phyloP scores from a whole-genome alignment of 2,329 filamentous ascomycete species.

The Didymella exigua region DNA sequence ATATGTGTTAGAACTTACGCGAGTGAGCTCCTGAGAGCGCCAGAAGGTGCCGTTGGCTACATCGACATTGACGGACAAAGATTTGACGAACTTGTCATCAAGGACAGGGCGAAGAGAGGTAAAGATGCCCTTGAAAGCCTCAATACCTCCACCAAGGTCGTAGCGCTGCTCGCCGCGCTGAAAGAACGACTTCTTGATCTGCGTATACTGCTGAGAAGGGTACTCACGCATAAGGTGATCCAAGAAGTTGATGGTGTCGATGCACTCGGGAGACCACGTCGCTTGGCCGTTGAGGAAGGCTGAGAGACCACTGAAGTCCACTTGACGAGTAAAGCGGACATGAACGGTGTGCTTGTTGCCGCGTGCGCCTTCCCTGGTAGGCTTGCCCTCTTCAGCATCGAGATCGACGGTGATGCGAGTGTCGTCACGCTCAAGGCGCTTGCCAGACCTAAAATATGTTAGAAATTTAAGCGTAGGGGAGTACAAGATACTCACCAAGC shows the following conservation, averaged over 20 bases:
- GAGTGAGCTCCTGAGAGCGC: slow-evolving; percentile 51
- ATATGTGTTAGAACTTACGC: slow-evolving; percentile 22
- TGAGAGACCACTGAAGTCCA: slow-evolving; percentile 70
- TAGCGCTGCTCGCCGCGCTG: slow-evolving; percentile 55
- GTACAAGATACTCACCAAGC: slow-evolving; percentile 68
- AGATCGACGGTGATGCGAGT: slow-evolving; percentile 68
- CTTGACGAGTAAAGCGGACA: slow-evolving; percentile 67
- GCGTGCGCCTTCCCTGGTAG: slow-evolving; percentile 19
- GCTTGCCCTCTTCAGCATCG: slow-evolving; percentile 63
- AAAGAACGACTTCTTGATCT: slow-evolving; percentile 87
- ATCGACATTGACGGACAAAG: slow-evolving; percentile 84
- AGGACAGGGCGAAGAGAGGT: slow-evolving; percentile 80
- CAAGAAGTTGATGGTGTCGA: slow-evolving; percentile 86
- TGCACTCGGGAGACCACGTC: slow-evolving; percentile 60
- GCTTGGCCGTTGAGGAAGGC: slow-evolving; percentile 67
- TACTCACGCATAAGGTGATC: slow-evolving; percentile 85
- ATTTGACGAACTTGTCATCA: slow-evolving; percentile 56
- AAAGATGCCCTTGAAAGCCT: slow-evolving; percentile 89
- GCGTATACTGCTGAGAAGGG: slow-evolving; percentile 70
- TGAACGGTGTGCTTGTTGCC: slow-evolving; percentile 64
- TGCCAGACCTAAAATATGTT: slow-evolving; percentile 32
- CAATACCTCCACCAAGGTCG: slow-evolving; percentile 68
- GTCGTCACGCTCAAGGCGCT: slow-evolving; percentile 36
- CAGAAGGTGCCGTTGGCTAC: slow-evolving; percentile 93
- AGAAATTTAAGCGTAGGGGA: slow-evolving; percentile 7